Evolutionary conservation across 1,139 yeast species (phyloP), one percentile per base, ranked within the genome.

Genomic region (Hansenula anomala): DNA sequence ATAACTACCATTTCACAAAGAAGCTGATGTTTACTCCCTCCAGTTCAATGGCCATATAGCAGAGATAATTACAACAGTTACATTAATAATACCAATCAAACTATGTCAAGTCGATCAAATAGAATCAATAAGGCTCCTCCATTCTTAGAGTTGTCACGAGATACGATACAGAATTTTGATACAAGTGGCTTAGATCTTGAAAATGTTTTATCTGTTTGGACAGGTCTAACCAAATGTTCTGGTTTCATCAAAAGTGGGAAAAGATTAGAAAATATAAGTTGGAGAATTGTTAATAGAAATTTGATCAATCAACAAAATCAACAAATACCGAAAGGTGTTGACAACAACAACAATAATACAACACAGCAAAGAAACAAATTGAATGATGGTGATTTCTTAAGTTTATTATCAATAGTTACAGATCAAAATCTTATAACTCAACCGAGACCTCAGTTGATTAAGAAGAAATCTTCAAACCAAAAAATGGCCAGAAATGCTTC

Each of bases 211-310:
- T 60, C 71, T 15, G 61, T 74, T 36, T 74, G 79, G 78, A 61
- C 72, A 12, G 76, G 78, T 8, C 61, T 76, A 37, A 67, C 77
- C n/a, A 73, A 73, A 45, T 73, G 79, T 32, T 69, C 77, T 16
- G 67, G 69, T 41, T 65, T 65, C 42, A 64, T 77, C 32, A 69
- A 67, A 41, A 71, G 75, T 49, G 82, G 82, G 25, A 66, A 70
- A 38, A 61, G 83, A 17, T 57, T 77, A 12, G 82, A 75, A 52
- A 77, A 77, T 52, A 64, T 76, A 40, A 71, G 78, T 36, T 77
- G 82, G 82, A 60, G 83, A 29, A 65, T 76, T 28, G 75, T 78
- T 56, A 75, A 74, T 44, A 60, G 78, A 36, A 74, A 71, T 36
- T 39, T 73, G 4, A 52, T 66, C 17, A 49, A 47, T 40, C 42